These are phyloP conservation scores for Xylaria telfairii DNA, from an alignment of 495 filamentous ascomycete genomes.

Conservation along the genomic window DNA sequence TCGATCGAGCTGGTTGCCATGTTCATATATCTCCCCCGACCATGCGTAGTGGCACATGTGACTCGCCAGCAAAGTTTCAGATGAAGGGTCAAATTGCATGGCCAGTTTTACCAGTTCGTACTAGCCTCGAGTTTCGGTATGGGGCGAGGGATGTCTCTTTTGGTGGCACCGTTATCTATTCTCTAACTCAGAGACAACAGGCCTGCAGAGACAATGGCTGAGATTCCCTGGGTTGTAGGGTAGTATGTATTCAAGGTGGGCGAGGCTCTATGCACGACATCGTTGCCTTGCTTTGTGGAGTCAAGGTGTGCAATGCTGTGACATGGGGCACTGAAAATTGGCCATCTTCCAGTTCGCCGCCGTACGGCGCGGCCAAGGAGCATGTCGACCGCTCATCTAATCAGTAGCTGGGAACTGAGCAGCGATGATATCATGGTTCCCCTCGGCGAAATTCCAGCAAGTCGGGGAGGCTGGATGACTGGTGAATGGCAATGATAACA, in stretches of 20 bases:
- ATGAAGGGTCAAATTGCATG: constrained; percentile 6
- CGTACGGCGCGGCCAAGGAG: constrained; percentile 2
- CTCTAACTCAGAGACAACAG: too few relatives aligned
- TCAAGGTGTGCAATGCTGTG: constrained; percentile 9
- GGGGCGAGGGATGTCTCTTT: constrained; percentile 12
- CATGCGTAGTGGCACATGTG: background rate
- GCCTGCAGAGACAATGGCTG: background rate
- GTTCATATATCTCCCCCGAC: background rate
- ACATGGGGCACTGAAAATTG: constrained; percentile 16
- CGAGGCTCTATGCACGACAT: constrained; percentile 29
- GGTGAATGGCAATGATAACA: constrained; percentile 10
- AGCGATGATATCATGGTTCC: constrained; percentile 24
- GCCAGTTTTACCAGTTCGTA: background rate
- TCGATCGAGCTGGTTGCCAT: constrained; percentile 1
- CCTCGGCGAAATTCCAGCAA: constrained; percentile 23
- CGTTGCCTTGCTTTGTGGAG: constrained; percentile 25
- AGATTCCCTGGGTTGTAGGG: background rate
- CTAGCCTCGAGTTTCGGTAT: background rate
- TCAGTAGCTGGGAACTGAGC: background rate
- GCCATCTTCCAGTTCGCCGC: constrained; percentile 21
- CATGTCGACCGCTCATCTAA: constrained; percentile 4
- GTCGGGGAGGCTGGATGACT: constrained; percentile 14
- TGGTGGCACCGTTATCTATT: constrained; percentile 15
- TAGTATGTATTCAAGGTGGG: constrained; percentile 7
- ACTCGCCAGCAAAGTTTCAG: constrained; percentile 11